Conservation (phyloP, 1,139 yeast species). For the Torulaspora globosa region DNA sequence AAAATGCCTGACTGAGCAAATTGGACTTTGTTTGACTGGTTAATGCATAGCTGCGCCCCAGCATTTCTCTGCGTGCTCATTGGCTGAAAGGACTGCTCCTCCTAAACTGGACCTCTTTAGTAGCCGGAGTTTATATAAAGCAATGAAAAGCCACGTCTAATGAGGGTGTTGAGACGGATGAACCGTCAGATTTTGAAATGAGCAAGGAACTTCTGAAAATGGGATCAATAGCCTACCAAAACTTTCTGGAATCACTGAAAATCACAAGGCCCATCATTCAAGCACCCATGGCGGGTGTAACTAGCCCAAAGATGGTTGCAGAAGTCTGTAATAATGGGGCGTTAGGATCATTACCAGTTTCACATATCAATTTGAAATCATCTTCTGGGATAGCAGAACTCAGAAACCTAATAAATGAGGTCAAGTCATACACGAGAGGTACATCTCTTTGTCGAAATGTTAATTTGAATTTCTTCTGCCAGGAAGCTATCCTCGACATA, state of each 20-base stretch:
- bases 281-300: constrained; percentile 54
- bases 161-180: not conserved
- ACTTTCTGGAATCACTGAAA: not conserved
- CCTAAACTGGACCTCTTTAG: too few species aligned
- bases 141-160: too few species aligned
- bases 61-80: too few species aligned
- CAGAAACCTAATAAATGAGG: constrained; percentile 11
- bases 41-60: too few species aligned
- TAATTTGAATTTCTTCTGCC: constrained; percentile 49
- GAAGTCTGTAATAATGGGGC: constrained; percentile 43
- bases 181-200: not conserved
- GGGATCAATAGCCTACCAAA: not conserved
- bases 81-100: too few species aligned
- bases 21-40: too few species aligned
- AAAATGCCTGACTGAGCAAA: too few species aligned
- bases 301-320: constrained; percentile 43
- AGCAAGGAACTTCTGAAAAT: not conserved
- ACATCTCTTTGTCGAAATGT: constrained; percentile 25
- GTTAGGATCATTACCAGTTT: constrained; percentile 46
- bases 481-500: constrained; percentile 28
- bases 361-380: constrained; percentile 33
- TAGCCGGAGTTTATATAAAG: too few species aligned
- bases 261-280: constrained; percentile 42
- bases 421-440: constrained; percentile 4
- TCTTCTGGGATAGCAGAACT: constrained; percentile 11